Conservation (phyloP, 2,329 filamentous ascomycete species). For the Zopfia rhizophila region DNA sequence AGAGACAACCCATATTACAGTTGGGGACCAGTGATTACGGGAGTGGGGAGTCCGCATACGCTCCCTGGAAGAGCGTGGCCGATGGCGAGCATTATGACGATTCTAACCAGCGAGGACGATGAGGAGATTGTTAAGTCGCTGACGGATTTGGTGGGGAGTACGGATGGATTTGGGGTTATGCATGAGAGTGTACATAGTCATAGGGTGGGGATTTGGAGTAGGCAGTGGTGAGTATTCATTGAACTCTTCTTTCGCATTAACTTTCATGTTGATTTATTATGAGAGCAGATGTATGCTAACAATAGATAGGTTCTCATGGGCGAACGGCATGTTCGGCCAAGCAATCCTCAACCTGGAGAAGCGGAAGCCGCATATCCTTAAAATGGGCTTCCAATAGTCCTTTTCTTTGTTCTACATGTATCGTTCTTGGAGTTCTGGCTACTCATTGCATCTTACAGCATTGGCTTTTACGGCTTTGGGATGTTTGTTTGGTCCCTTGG, state of each 20-base stretch:
- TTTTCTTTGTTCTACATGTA: too few species aligned
- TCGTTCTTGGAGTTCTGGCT: too few species aligned
- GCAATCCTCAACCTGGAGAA: constrained; percentile 57
- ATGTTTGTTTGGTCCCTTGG: too few species aligned
- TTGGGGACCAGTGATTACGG: constrained; percentile 56
- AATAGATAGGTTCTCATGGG: constrained; percentile 57
- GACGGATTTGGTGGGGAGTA: constrained; percentile 56
- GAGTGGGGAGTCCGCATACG: constrained; percentile 59
- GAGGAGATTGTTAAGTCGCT: constrained; percentile 56
- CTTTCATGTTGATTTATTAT: neutral
- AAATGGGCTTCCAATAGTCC: constrained; percentile 49
- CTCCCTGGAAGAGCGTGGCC: constrained; percentile 60
- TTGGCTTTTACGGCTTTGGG: too few species aligned
- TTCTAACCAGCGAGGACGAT: constrained; percentile 60
- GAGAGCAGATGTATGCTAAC: neutral
- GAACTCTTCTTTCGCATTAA: neutral
- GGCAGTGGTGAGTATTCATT: constrained; percentile 51
- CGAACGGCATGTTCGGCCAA: constrained; percentile 62
- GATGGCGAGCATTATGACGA: constrained; percentile 61
- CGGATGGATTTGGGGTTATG: constrained; percentile 60
- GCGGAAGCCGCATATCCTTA: constrained; percentile 55
- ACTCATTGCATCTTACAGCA: too few species aligned
- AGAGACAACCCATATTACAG: constrained; percentile 60
- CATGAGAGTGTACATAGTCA: constrained; percentile 62
- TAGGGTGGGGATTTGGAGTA: constrained; percentile 53